Evolutionary conservation across 2,329 filamentous ascomycete species (phyloP), one percentile per base, ranked within the genome.

Genomic region (Escovopsis weberi): DNA sequence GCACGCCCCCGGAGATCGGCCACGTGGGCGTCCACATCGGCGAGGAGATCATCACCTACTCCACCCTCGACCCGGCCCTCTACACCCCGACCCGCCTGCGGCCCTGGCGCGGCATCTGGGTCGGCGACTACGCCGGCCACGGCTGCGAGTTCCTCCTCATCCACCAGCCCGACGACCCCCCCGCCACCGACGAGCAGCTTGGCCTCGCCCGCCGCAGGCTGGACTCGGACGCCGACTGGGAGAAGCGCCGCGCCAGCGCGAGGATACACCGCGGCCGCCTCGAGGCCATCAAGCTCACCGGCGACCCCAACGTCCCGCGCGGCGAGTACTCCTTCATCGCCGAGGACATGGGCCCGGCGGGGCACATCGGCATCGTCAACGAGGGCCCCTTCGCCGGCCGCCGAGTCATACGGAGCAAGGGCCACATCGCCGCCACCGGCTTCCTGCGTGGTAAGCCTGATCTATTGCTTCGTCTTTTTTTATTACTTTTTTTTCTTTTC

Each of bases 51-150:
- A 60, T 77, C 52, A 85, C 82, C 0, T 81, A 74, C 48, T 67
- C 75, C 7, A 93, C 87, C 0, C 66, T 96, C 2, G 78, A 86
- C 37, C 74, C 78, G 3, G 65, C 64, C 3, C 61, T 82, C n/a
- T 95, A 94, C 57, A 91, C 78, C 0, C 86, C 89, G 0, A 94
- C 87, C 0, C 58, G 65, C 9, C 70, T 79, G 43, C 89, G 87
- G 56, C 88, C 87, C 0, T 95, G 80, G 67, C 78, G 86, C 48
- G 89, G 89, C 0, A 85, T 98, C 28, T 96, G 85, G 83, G 82
- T 87, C 12, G 88, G 88, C 1, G 88, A 95, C 57, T 95, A 94
- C 54, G 82, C 78, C 26, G 78, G 76, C 0, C 88, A 96, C 53
- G 87, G 88, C 1, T 88, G 82, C 58, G 89, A 96, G 59, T 94